Evolutionary conservation across 257 asterid genomes (phyloP), one percentile per base, ranked within the genome.

Genomic region (Przewalskia tangutica): DNA sequence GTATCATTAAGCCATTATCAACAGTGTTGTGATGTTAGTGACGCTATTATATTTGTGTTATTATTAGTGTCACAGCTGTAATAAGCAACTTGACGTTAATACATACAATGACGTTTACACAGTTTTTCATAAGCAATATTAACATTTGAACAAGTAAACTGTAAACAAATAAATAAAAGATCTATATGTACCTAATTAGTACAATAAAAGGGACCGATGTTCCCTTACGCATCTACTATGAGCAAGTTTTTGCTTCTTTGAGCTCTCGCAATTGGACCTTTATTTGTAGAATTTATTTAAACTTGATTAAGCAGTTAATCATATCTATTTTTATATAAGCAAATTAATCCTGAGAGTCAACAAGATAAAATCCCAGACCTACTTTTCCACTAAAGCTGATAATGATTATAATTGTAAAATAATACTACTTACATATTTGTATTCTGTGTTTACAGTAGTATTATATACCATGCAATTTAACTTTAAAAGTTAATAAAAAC

Each of bases 1-100:
- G 48, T 84, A 81, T 84, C 70, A 62, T 67, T 79, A 63, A 81
- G 82, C 90, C 91, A 89, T 81, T 83, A 85, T 84, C 88, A 85
- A n/a, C 86, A 83, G 83, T 82, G 67, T 71, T n/a, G 17, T 82
- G 23, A 10, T 84, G 77, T 77, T 50, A 53, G 71, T 81, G 86
- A 67, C 83, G 79, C 81, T 80, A 56, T 89, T 81, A 81, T 59
- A 62, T 44, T 18, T 73, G 32, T 10, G 70, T 18, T 18, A 0
- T 36, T 40, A 40, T 40, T 84, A 86, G 44, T 65, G 81, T 82
- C 44, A 82, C 84, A 58, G 9, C 36, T 70, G 6, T 66, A 20
- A 44, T 34, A 68, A 40, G 34, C 27, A 8, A 67, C 54, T 40
- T 53, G 7, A 53, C 14, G n/a, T 53, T 53, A 53, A 53, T n/a